phyloP scores from a whole-genome alignment of 352 stramenopile species.

The Globisporangium parvum region DNA sequence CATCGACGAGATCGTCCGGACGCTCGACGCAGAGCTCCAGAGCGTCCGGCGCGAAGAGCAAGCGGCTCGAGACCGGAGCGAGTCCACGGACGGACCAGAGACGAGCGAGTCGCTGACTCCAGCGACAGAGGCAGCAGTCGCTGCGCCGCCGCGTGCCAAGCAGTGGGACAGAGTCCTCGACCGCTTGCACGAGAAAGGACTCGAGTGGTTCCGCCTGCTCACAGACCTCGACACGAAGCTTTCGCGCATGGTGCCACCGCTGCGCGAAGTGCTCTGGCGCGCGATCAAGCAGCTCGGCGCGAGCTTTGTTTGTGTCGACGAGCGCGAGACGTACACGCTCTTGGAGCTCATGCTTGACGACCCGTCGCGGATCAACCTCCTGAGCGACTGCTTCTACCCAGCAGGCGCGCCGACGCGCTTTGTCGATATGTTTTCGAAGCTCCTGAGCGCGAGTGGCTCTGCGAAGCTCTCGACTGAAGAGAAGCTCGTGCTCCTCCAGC shows the following conservation, averaged over 20 bases:
- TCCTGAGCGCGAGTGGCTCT: constrained; percentile 71
- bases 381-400: constrained; percentile 81
- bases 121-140: not conserved
- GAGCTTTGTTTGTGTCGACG: constrained; percentile 77
- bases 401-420: constrained; percentile 64
- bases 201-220: constrained; percentile 80
- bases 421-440: constrained; percentile 84
- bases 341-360: constrained; percentile 85
- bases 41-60: constrained; percentile 28
- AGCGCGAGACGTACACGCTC: constrained; percentile 73
- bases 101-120: not conserved
- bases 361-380: constrained; percentile 64
- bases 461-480: constrained; percentile 66
- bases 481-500: constrained; percentile 58
- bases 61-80: constrained; percentile 7
- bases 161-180: constrained; percentile 33
- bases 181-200: constrained; percentile 60
- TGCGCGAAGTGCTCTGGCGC: constrained; percentile 78
- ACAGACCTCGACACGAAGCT: constrained; percentile 79
- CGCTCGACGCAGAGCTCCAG: constrained; percentile 49
- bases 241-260: constrained; percentile 68
- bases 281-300: constrained; percentile 79
- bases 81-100: not conserved
- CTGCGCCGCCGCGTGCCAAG: constrained; percentile 7
- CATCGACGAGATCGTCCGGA: constrained; percentile 70